phyloP scores from a whole-genome alignment of 345 rosid genomes.

The Acer negundo region DNA sequence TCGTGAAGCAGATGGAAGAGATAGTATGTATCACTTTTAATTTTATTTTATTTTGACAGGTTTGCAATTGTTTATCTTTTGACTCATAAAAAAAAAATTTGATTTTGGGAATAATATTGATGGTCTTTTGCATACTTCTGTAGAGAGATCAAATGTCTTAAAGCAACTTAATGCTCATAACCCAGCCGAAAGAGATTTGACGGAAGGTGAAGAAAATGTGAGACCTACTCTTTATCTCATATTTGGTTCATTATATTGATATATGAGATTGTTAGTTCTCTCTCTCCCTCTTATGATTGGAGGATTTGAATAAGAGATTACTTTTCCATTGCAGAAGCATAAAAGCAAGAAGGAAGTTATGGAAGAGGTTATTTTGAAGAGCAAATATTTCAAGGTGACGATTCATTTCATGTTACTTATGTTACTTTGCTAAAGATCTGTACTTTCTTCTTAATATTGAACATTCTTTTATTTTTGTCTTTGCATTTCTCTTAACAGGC shows the following conservation, averaged over 20 bases:
- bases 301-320: conserved; percentile 13
- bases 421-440: not conserved
- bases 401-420: conserved; percentile 13
- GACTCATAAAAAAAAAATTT: not conserved
- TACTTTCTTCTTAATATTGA: not conserved
- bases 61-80: not conserved
- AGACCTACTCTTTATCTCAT: conserved; percentile 16
- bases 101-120: not conserved
- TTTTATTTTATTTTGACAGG: not conserved
- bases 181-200: conserved; percentile 23
- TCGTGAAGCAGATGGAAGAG: conserved; percentile 34
- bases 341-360: conserved; percentile 87
- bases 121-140: conserved; percentile 19
- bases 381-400: conserved; percentile 88
- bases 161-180: conserved; percentile 42
- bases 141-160: conserved; percentile 37
- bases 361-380: conserved; percentile 92
- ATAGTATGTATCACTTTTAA: conserved; percentile 33
- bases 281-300: not conserved
- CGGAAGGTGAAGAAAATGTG: conserved; percentile 65
- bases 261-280: not conserved
- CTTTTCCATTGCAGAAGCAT: conserved; percentile 55
- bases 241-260: conserved; percentile 5
- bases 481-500: conserved; percentile 48
- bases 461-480: not conserved